Conservation (phyloP, 1,284 basidiomycete species). For the Cryptococcus deneoformans region DNA sequence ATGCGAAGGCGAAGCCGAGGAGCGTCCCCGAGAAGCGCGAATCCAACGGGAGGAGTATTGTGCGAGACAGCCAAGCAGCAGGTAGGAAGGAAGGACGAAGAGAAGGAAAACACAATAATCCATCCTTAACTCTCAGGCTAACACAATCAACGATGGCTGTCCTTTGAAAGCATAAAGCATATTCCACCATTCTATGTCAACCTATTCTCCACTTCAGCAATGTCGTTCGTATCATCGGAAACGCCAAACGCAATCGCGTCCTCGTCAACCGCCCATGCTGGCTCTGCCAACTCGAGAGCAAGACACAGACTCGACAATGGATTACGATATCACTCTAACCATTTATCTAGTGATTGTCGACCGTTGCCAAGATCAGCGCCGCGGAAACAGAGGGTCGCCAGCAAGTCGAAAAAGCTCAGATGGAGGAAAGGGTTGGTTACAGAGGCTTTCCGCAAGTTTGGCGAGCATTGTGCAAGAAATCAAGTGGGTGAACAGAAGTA, state of each 20-base stretch:
- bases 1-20: too few relatives aligned
- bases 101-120: too few relatives aligned
- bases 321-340: not conserved
- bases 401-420: slow-evolving; percentile 4
- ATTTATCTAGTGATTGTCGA: not conserved
- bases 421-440: slow-evolving; percentile 29
- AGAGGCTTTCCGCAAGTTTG: slow-evolving; percentile 42
- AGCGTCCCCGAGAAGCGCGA: too few relatives aligned
- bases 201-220: too few relatives aligned
- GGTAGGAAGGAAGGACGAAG: too few relatives aligned
- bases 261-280: slow-evolving; percentile 13
- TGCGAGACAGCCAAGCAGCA: too few relatives aligned
- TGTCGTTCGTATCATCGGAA: too few relatives aligned
- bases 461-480: slow-evolving; percentile 49
- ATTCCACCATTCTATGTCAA: too few relatives aligned
- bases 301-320: slow-evolving; percentile 16
- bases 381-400: slow-evolving; percentile 6
- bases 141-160: too few relatives aligned
- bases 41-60: too few relatives aligned
- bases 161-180: too few relatives aligned
- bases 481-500: slow-evolving; percentile 31
- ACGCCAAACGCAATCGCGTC: slow-evolving; percentile 10
- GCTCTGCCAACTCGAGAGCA: not conserved
- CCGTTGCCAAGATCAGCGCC: not conserved
- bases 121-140: too few relatives aligned